A percentile compares a stretch with the other conserved stretches of the same genome.
phyloP scores from a whole-genome alignment of 2,329 filamentous ascomycete genomes.

The Alternaria longipes region DNA sequence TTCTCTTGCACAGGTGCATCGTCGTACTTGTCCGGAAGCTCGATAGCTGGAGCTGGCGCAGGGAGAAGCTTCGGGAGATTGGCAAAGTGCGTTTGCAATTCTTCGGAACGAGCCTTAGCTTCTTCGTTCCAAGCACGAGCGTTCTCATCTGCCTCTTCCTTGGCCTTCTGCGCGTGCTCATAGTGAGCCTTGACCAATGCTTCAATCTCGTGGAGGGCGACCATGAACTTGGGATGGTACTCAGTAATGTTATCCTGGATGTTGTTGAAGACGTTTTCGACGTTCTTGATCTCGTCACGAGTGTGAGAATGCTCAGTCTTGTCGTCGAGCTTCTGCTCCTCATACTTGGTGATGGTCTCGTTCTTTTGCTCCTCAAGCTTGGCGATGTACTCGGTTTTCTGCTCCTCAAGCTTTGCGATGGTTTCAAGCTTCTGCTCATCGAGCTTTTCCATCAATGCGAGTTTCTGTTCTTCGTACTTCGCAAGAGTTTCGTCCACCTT shows the following conservation, averaged over 20 bases:
- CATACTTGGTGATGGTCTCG: slow-evolving; percentile 72
- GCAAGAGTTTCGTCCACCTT: slow-evolving; percentile 80
- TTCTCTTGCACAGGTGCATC: slow-evolving; percentile 66
- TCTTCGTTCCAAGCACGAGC: slow-evolving; percentile 55
- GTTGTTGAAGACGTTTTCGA: slow-evolving; percentile 75
- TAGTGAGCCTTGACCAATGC: slow-evolving; percentile 85
- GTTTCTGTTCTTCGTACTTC: slow-evolving; percentile 80
- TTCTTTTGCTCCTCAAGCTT: slow-evolving; percentile 81
- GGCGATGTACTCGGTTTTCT: slow-evolving; percentile 73
- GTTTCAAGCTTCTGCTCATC: slow-evolving; percentile 53
- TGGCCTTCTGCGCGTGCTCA: slow-evolving; percentile 77
- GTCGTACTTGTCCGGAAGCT: slow-evolving; percentile 59
- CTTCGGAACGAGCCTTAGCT: slow-evolving; percentile 54
- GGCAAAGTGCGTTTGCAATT: slow-evolving; percentile 53
- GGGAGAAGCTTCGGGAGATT: slow-evolving; percentile 58
- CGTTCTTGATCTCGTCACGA: slow-evolving; percentile 79
- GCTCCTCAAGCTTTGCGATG: slow-evolving; percentile 76
- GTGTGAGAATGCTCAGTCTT: slow-evolving; percentile 85
- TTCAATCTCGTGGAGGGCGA: slow-evolving; percentile 86
- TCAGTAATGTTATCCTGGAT: slow-evolving; percentile 82
- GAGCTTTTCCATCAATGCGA: slow-evolving; percentile 77
- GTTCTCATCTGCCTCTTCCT: slow-evolving; percentile 56
- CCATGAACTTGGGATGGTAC: slow-evolving; percentile 86
- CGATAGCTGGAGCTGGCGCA: slow-evolving; percentile 57
- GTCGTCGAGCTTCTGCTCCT: slow-evolving; percentile 77